Percentiles rank a stretch among this genome's conserved stretches.
phyloP scores from a whole-genome alignment of 176 grass and related monocot species.

The Triticum dicoccoides region DNA sequence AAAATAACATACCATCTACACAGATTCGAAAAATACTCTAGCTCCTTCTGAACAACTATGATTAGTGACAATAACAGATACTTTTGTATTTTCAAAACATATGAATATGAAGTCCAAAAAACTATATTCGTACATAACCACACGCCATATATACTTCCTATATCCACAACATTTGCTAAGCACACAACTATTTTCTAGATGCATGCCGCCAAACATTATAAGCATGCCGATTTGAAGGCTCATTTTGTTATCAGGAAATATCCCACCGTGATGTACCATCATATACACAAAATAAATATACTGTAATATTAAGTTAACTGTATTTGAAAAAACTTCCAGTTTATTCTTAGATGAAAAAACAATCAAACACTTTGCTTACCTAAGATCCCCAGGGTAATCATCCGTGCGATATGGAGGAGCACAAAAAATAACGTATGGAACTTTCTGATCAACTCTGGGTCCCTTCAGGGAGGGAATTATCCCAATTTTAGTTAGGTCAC shows the following conservation, averaged over 20 bases:
- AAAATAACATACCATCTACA: neutral
- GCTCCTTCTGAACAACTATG: neutral
- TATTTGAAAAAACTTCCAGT: neutral
- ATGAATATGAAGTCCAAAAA: neutral
- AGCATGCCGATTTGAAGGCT: neutral
- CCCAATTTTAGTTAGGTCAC: conserved; percentile 60
- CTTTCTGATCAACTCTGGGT: conserved; percentile 38
- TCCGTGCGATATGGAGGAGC: conserved; percentile 68
- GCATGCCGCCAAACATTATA: conserved; percentile 17
- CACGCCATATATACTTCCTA: neutral
- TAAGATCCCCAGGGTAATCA: conserved; percentile 73
- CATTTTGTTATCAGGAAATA: neutral
- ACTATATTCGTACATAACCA: neutral
- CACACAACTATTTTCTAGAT: neutral
- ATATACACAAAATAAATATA: neutral
- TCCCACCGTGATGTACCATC: neutral
- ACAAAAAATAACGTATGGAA: conserved; percentile 84
- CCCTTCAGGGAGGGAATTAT: conserved; percentile 66
- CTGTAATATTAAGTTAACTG: neutral
- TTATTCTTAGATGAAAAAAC: neutral
- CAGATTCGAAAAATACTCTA: neutral
- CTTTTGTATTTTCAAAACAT: neutral
- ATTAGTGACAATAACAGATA: neutral
- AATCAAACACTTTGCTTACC: conserved; percentile 47
- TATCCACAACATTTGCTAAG: neutral